Conservation (phyloP, 2,329 filamentous ascomycete genomes). For the Geoglossum cookeanum region DNA sequence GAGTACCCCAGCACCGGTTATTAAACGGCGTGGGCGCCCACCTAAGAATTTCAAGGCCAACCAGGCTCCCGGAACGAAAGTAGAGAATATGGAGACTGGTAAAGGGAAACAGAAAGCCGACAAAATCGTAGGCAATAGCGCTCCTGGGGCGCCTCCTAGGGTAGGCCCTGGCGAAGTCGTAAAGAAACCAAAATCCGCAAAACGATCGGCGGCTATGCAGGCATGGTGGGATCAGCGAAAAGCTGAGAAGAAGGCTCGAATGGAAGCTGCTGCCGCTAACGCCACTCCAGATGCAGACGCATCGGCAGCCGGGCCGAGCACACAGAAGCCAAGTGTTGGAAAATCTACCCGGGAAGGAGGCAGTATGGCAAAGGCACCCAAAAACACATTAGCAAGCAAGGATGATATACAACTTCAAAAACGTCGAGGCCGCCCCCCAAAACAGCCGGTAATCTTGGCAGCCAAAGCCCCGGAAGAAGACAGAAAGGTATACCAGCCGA, state of each 20-base stretch:
- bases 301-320: not conserved
- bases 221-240: constrained; percentile 3
- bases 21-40: constrained; percentile 1
- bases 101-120: not conserved
- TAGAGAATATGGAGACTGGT: not conserved
- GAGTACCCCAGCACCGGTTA: not conserved
- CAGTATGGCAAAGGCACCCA: not conserved
- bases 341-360: not conserved
- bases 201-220: constrained; percentile 1
- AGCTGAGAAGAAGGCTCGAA: not conserved
- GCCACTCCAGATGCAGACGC: not conserved
- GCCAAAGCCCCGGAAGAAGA: not conserved
- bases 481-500: not conserved
- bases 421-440: not conserved
- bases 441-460: not conserved
- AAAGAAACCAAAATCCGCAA: constrained; percentile 1
- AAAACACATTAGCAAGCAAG: not conserved
- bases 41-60: not conserved
- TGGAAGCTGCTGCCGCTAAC: not conserved
- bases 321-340: not conserved
- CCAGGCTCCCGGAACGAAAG: not conserved
- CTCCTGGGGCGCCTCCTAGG: not conserved
- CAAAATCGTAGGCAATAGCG: not conserved
- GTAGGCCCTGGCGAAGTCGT: not conserved
- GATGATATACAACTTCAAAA: not conserved